phyloP scores from a whole-genome alignment of 176 grass and related monocot species.

The Alloteropsis semialata region DNA sequence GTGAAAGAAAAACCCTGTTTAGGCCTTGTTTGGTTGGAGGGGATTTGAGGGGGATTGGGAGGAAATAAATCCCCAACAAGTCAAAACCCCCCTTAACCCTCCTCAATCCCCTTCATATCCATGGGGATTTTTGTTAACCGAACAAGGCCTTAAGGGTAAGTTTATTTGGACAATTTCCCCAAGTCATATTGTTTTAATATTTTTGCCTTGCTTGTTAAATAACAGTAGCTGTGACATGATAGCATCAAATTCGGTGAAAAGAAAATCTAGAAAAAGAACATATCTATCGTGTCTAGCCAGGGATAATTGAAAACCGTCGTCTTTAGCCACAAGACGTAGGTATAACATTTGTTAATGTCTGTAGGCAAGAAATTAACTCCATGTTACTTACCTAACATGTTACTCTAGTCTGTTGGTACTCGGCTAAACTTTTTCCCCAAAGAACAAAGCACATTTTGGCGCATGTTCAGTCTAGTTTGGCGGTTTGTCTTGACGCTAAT shows the following conservation, averaged over 20 bases:
- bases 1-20: background rate
- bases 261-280: background rate
- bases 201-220: background rate
- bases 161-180: background rate
- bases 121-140: too few species aligned
- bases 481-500: background rate
- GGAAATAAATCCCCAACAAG: too few species aligned
- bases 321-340: background rate
- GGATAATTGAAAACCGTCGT: background rate
- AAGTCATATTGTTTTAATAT: background rate
- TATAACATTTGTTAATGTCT: background rate
- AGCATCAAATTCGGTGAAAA: background rate
- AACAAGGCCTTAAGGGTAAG: too few species aligned
- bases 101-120: too few species aligned
- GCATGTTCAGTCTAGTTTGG: background rate
- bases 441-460: conserved; percentile 1
- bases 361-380: background rate
- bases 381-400: background rate
- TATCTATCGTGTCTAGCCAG: background rate
- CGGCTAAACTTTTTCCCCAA: background rate
- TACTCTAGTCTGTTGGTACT: background rate
- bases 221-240: background rate
- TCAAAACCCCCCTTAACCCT: too few species aligned
- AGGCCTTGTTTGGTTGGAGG: too few species aligned
- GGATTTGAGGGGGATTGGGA: too few species aligned